These are phyloP conservation scores for Calonectria hawksworthii DNA, from an alignment of 2,329 filamentous ascomycete genomes.

Conservation along the genomic window DNA sequence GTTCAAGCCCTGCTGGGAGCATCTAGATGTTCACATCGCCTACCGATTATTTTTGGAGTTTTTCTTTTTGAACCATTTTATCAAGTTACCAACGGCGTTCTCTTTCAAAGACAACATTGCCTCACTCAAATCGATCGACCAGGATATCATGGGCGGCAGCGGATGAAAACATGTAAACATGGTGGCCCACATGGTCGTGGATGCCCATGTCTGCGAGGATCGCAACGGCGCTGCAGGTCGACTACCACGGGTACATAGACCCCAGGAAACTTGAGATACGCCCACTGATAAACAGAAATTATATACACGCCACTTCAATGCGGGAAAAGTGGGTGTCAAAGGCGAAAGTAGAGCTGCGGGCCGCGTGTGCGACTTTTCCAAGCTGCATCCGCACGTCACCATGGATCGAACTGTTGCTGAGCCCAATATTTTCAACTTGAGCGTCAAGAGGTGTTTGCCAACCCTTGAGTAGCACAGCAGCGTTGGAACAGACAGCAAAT, in stretches of 20 bases:
- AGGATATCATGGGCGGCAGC: no score
- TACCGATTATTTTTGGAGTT: background rate
- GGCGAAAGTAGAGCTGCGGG: background rate
- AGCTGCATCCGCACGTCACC: background rate
- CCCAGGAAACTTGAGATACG: background rate
- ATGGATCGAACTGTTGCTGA: background rate
- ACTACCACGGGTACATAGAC: background rate
- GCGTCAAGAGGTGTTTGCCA: background rate
- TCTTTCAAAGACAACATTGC: no score
- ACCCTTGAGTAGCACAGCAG: background rate
- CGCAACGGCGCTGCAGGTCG: background rate
- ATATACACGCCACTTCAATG: background rate
- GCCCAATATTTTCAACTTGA: background rate
- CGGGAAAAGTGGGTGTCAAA: background rate
- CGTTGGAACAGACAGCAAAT: background rate
- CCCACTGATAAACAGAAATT: background rate
- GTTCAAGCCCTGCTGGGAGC: background rate
- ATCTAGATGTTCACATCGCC: background rate
- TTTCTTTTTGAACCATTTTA: no score
- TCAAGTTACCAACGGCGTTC: no score
- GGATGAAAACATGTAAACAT: no score
- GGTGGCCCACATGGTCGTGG: conserved; percentile 7
- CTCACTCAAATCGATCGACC: no score
- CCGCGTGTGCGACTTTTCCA: background rate
- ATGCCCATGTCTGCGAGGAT: background rate